These are phyloP conservation scores for Ustulina deusta DNA, from an alignment of 2,329 filamentous ascomycete genomes.

Conservation along the genomic window DNA sequence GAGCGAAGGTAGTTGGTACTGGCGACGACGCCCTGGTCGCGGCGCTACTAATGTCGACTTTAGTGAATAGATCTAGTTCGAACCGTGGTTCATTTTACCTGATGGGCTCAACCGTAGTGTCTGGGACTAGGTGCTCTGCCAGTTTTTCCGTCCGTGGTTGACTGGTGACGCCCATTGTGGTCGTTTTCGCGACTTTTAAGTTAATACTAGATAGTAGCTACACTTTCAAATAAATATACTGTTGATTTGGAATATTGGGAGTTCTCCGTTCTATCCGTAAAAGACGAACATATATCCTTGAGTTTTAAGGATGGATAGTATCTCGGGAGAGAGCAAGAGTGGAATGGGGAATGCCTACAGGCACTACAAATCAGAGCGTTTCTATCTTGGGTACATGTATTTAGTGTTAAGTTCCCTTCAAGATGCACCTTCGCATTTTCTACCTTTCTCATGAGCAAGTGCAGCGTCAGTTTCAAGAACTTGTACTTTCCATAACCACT, in stretches of 20 bases:
- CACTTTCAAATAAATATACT: neutral
- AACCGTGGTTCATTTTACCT: constrained; percentile 10
- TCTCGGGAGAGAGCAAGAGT: too few relatives aligned
- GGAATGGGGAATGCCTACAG: neutral
- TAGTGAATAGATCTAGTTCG: neutral
- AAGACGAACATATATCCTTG: neutral
- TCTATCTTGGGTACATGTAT: too few relatives aligned
- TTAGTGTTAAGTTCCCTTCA: too few relatives aligned
- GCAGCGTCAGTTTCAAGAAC: too few relatives aligned
- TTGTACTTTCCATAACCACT: too few relatives aligned
- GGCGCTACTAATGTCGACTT: neutral
- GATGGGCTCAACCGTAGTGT: neutral
- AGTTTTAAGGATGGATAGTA: neutral
- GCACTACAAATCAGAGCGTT: too few relatives aligned
- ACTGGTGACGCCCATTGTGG: constrained; percentile 3
- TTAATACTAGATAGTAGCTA: neutral
- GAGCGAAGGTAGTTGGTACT: constrained; percentile 9
- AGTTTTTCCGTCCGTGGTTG: neutral
- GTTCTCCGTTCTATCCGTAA: neutral
- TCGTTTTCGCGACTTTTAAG: neutral
- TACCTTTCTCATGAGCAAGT: too few relatives aligned
- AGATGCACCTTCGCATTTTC: too few relatives aligned
- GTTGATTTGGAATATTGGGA: neutral
- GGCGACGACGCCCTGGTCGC: neutral
- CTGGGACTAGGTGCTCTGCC: neutral